Base-by-base conservation (phyloP, 768 basidiomycete genomes). In the Jaapia argillacea region DNA sequence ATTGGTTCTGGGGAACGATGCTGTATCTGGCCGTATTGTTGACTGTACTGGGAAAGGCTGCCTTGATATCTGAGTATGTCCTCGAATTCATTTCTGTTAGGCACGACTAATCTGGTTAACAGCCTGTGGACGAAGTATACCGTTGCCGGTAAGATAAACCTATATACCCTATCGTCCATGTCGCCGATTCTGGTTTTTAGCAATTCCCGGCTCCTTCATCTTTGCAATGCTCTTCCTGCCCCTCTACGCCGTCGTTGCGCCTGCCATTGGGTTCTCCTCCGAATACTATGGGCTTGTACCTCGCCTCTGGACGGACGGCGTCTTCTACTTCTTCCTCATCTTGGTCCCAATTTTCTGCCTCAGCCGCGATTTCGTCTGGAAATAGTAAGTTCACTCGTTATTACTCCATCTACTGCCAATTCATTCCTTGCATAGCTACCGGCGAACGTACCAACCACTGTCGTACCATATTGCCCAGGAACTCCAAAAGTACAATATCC, bases 111-210 rank as follows among this genome's bases (percentile, higher is more conserved):
- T 21, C 23, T 22, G n/a, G n/a, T n/a, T n/a, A n/a, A n/a, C n/a
- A 99, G 94, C 54, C 64, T 99, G n/a, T 99, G 96, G 96, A 99
- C 96, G 1, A 98, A 98, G 59, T 99, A 98, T 56, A 98, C 94
- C 10, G 87, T 97, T 39, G 90, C 89, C 31, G 85, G 84, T 84
- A 54, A 7, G 37, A 10, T 45, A 71, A 59, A 21, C 16, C 18
- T 22, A 13, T 6, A 23, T 6, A n/a, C n/a, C n/a, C n/a, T n/a
- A n/a, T n/a, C n/a, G n/a, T n/a, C n/a, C n/a, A n/a, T n/a, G n/a
- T n/a, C n/a, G n/a, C n/a, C n/a, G n/a, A n/a, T n/a, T n/a, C n/a
- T n/a, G 43, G 37, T 45, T 22, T 40, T 24, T 42, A 81, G 94
- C 96, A 7, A 99, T 99, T 41, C 96, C 94, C 2, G 96, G 96